Base-by-base conservation (phyloP, 2,329 filamentous ascomycete genomes). In the Calonectria pseudoreteaudii region DNA sequence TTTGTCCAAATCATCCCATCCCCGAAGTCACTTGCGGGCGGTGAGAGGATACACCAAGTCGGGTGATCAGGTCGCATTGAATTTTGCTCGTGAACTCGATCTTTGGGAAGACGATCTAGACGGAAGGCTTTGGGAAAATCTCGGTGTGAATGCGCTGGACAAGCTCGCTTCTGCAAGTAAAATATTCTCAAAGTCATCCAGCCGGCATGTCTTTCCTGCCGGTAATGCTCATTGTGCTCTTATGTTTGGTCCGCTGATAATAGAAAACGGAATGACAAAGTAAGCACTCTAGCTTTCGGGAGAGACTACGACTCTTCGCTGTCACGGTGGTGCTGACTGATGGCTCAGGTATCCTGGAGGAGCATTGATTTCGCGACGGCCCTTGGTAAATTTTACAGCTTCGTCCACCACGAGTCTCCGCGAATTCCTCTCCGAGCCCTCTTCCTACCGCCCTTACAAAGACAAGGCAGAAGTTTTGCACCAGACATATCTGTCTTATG, bases 181-280 rank as follows among this genome's bases (percentile, higher is more conserved):
- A 14, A 41, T 62, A 18, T 62, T 62, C 16, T 18, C 56, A 1
- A 62, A 62, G 34, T 28, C 56, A 7, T 62, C 56, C 13, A 62
- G 56, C 9, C n/a, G 56, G 0, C 56, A 62, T 30, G 11, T 62
- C 56, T 62, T 62, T 10, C 56, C 56, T 0, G 56, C 56, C 20
- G 36, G 56, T 0, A 62, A 62, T 30, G 56, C 56, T 10, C 56
- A 62, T 38, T 62, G 56, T 14, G 56, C 34, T 14, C 23, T 62
- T 11, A 62, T 62, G 56, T 62, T 62, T 7, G 56, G 56, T 3
- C 56, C 56, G 13, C n/a, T 62, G 14, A 18, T 62, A 18, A 62
- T 62, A 62, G 56, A 62, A 28, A 62, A 62, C 3, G 56, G 56
- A 14, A 62, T 62, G 56, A 62, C 56, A 6, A 44, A 18, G 56